These are phyloP conservation scores for Sugiyamaella pinicola DNA, from an alignment of 1,139 yeast genomes.

Conservation along the genomic window DNA sequence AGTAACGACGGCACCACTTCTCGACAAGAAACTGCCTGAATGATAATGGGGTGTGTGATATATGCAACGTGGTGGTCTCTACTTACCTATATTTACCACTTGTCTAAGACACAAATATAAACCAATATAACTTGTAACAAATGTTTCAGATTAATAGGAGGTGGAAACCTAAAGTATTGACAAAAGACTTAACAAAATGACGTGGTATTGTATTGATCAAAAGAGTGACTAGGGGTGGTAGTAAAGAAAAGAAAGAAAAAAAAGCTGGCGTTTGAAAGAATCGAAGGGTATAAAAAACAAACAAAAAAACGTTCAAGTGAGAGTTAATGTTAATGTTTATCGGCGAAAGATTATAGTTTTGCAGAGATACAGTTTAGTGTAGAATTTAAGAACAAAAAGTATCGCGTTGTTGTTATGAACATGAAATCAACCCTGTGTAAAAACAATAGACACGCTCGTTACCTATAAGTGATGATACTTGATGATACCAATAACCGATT, in stretches of 20 bases:
- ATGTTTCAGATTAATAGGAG: constrained; percentile 15
- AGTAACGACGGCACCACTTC: not conserved
- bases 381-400: too few species aligned
- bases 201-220: not conserved
- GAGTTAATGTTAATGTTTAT: constrained; percentile 4
- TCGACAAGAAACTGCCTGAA: too few species aligned
- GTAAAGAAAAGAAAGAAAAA: not conserved
- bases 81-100: constrained; percentile 15
- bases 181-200: not conserved
- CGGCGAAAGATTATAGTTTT: not conserved
- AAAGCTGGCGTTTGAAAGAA: too few species aligned
- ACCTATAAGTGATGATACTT: too few species aligned
- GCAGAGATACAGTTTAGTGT: not conserved
- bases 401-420: too few species aligned
- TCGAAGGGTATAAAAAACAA: not conserved
- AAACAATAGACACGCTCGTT: too few species aligned
- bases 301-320: not conserved
- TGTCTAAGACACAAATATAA: constrained; percentile 19
- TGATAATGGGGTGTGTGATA: too few species aligned
- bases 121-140: constrained; percentile 8
- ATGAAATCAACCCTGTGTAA: too few species aligned
- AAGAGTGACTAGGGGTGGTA: constrained; percentile 9
- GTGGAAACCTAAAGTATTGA: constrained; percentile 1
- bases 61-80: constrained; percentile 1
- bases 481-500: too few species aligned